Evolutionary conservation across 768 basidiomycete genomes (phyloP).

Genomic region (Collybia mongolica): DNA sequence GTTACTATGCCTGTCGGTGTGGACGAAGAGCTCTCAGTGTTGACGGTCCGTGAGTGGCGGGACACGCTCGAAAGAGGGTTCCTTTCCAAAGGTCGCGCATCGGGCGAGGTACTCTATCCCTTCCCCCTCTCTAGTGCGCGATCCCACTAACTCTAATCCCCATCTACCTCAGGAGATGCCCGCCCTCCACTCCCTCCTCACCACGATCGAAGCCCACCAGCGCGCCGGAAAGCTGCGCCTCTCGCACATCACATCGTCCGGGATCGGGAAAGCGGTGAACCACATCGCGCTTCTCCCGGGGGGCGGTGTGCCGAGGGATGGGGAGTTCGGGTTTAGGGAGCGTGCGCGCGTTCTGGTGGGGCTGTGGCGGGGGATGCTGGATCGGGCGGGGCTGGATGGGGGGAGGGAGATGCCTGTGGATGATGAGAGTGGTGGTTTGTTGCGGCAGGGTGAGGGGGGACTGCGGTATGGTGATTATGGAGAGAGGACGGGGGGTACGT

Average conservation of each 20-base stretch:
- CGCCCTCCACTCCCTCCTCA: slow-evolving; percentile 62
- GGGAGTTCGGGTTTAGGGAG: slow-evolving; percentile 53
- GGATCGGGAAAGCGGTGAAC: slow-evolving; percentile 78
- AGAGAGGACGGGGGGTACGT: too few relatives aligned
- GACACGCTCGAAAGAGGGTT: slow-evolving; percentile 78
- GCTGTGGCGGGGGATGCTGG: slow-evolving; percentile 55
- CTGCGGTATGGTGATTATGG: too few relatives aligned
- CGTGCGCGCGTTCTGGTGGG: slow-evolving; percentile 62
- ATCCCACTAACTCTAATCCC: too few relatives aligned
- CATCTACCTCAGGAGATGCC: slow-evolving; percentile 62
- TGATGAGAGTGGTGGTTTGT: slow-evolving; percentile 2
- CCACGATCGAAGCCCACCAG: slow-evolving; percentile 66
- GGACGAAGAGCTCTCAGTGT: too few relatives aligned
- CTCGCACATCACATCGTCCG: slow-evolving; percentile 70
- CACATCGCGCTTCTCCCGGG: slow-evolving; percentile 56
- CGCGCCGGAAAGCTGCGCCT: slow-evolving; percentile 50
- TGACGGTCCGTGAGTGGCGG: slow-evolving; percentile 68
- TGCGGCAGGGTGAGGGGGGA: too few relatives aligned
- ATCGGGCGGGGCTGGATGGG: slow-evolving; percentile 13
- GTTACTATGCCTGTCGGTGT: too few relatives aligned
- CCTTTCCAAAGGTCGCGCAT: slow-evolving; percentile 27
- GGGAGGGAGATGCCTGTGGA: slow-evolving; percentile 7
- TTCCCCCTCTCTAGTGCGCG: too few relatives aligned
- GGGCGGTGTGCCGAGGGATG: slow-evolving; percentile 55
- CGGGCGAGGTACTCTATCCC: slow-evolving; percentile 9